These are phyloP conservation scores for Zymoseptoria crescenta DNA, from an alignment of 2,329 filamentous ascomycete genomes.

Conservation along the genomic window DNA sequence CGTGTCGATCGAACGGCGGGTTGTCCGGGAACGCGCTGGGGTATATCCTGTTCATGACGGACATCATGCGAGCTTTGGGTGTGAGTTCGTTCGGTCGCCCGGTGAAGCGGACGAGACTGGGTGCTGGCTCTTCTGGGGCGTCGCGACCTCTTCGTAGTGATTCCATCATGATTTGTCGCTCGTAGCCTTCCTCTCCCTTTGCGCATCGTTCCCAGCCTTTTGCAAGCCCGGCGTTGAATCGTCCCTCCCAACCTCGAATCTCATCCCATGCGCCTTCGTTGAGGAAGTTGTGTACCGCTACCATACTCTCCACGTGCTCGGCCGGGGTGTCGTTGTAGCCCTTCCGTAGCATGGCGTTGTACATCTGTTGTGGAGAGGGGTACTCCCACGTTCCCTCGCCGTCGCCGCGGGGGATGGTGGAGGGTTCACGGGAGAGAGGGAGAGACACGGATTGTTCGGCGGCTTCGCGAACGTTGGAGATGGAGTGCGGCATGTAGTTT, in stretches of 20 bases:
- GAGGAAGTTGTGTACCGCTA: conserved; percentile 93
- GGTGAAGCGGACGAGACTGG: conserved; percentile 77
- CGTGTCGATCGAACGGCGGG: conserved; percentile 90
- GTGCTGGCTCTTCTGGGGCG: conserved; percentile 38
- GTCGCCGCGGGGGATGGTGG: conserved; percentile 83
- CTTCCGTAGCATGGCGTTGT: conserved; percentile 93
- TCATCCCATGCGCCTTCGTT: conserved; percentile 97
- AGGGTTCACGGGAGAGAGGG: conserved; percentile 72
- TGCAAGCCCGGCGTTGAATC: conserved; percentile 69
- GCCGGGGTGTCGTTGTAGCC: conserved; percentile 91
- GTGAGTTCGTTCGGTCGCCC: conserved; percentile 83
- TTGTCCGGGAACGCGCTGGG: conserved; percentile 71
- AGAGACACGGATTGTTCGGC: conserved; percentile 65
- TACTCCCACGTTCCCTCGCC: conserved; percentile 84
- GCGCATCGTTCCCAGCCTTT: conserved; percentile 28
- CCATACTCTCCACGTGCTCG: conserved; percentile 93
- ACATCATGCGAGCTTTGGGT: conserved; percentile 80
- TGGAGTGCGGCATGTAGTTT: conserved; percentile 89
- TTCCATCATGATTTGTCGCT: conserved; percentile 19
- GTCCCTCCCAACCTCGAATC: conserved; percentile 86
- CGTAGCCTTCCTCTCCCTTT: conserved; percentile 29
- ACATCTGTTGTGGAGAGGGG: conserved; percentile 98
- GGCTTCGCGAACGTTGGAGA: conserved; percentile 68
- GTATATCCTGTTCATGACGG: conserved; percentile 69
- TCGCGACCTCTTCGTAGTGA: conserved; percentile 14